Base-by-base conservation (phyloP, 2,329 filamentous ascomycete species). In the Paraconiothyrium sp. region DNA sequence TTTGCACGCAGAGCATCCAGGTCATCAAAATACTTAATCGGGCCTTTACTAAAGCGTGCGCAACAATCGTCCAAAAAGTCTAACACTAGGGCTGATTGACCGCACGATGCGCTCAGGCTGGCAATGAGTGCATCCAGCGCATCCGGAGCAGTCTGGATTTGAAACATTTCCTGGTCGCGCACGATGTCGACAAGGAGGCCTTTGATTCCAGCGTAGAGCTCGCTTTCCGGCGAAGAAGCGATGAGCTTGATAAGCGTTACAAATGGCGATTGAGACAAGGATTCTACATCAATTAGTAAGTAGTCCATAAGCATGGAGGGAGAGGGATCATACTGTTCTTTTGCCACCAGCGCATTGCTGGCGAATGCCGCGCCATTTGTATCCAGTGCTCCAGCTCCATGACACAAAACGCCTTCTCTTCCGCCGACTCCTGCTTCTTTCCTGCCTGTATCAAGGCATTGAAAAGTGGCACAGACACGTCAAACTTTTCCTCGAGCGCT, bases 301-400 rank as follows among this genome's bases (percentile, higher is more conserved):
- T 39, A 49, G 4, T 30, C 20, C 14, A 16, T n/a, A 11, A 13
- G 24, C 2, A 22, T 27, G 27, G 3, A 30, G 4, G 27, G 3
- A 30, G 4, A 50, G 24, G 5, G 22, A 16, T 66, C 77, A 68
- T 75, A 80, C 84, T 86, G 63, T 85, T 83, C 72, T 92, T 94
- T 64, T 91, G 86, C 82, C 95, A 97, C 94, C 94, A 98, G 64
- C 91, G 89, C 89, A 97, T 95, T 6, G 90, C 89, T 0, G 92
- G 89, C 3, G 93, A 96, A 69, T 90, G 88, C 64, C 89, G 87
- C 3, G 94, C 93, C 74, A 97, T 92, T 34, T 89, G 86, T 20
- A 97, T 87, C 20, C 97, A 83, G 75, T 94, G 92, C 75, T 93
- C 90, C 32, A 97, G 82, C 77, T 97, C 92, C 71, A 94, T 86